Conservation (phyloP, 305 asterid species). For the Solanum hybrid region DNA sequence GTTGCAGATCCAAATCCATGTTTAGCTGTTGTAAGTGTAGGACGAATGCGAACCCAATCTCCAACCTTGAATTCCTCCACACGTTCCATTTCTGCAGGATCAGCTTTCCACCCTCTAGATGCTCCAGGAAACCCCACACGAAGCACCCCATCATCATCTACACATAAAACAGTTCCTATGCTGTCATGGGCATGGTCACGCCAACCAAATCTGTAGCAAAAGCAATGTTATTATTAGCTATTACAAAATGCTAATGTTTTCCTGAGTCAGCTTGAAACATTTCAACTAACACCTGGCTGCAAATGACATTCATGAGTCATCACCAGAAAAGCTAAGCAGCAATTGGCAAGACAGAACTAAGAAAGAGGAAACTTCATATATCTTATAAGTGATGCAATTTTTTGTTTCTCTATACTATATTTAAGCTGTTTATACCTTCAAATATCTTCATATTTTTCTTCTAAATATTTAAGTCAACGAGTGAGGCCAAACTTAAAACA, state of each 20-base stretch:
- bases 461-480: background rate
- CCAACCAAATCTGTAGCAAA: slow-evolving; percentile 80
- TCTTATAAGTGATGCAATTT: background rate
- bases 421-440: background rate
- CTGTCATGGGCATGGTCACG: slow-evolving; percentile 86
- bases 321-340: background rate
- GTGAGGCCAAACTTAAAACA: background rate
- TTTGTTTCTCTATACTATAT: background rate
- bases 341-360: background rate
- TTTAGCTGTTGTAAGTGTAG: slow-evolving; percentile 85
- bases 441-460: background rate
- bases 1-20: slow-evolving; percentile 93
- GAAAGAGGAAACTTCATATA: background rate
- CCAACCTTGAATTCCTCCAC: slow-evolving; percentile 96
- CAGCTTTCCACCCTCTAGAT: slow-evolving; percentile 99
- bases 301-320: background rate
- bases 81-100: slow-evolving; percentile 97
- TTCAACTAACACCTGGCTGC: background rate
- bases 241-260: background rate
- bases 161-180: slow-evolving; percentile 92
- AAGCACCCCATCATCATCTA: slow-evolving; percentile 93
- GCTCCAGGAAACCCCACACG: slow-evolving; percentile 99
- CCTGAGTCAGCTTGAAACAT: background rate
- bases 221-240: background rate
- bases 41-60: slow-evolving; percentile 97